These are phyloP conservation scores for Macrolepiota albuminosa DNA, from an alignment of 768 basidiomycete genomes.

Conservation along the genomic window DNA sequence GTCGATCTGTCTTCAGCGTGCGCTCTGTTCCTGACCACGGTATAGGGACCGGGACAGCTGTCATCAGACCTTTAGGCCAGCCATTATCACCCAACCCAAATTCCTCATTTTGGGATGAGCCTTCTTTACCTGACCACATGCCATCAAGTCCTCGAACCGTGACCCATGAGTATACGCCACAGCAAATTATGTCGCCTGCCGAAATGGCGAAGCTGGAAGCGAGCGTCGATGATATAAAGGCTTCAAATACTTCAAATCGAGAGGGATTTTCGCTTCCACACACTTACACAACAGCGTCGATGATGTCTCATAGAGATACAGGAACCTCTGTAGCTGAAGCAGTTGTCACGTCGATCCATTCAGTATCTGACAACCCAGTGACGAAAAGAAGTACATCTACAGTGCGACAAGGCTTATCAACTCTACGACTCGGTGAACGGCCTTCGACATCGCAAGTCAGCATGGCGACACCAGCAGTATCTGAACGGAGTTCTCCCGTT, in stretches of 20 bases:
- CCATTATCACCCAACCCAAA: constrained; percentile 19
- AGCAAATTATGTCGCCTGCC: constrained; percentile 64
- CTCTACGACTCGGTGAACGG: constrained; percentile 18
- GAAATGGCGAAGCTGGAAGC: constrained; percentile 61
- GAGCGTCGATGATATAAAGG: constrained; percentile 30
- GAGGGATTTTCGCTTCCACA: constrained; percentile 36
- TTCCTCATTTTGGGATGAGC: constrained; percentile 49
- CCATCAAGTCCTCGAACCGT: constrained; percentile 30
- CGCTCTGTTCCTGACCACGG: constrained; percentile 38
- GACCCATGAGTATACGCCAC: constrained; percentile 47
- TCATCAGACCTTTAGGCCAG: constrained; percentile 21
- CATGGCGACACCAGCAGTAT: constrained; percentile 19
- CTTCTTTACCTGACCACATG: constrained; percentile 24
- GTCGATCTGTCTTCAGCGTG: constrained; percentile 49
- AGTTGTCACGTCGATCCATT: constrained; percentile 16
- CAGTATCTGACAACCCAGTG: constrained; percentile 9
- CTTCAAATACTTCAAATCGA: constrained; percentile 22
- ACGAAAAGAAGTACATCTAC: constrained; percentile 16
- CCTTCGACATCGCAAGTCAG: constrained; percentile 32
- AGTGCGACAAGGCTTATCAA: constrained; percentile 12
- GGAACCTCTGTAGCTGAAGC: constrained; percentile 16
- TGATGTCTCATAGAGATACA: constrained; percentile 28
- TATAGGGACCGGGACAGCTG: constrained; percentile 10
- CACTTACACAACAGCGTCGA: constrained; percentile 26
- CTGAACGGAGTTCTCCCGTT: constrained; percentile 12